Evolutionary conservation across 768 basidiomycete genomes (phyloP).

Genomic region (Amyloporia xantha): DNA sequence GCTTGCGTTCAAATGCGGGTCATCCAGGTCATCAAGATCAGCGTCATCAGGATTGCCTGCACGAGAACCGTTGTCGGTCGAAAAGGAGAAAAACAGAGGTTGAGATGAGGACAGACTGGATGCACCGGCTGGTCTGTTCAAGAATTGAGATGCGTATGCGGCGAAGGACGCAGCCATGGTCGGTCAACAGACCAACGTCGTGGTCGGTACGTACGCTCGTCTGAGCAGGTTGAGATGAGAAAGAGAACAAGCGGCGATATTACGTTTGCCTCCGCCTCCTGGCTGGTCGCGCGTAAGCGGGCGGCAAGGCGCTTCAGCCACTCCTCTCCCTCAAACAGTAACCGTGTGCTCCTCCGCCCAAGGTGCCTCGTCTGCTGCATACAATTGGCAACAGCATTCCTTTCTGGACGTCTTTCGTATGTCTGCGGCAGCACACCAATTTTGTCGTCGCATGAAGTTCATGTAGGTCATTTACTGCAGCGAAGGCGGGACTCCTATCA

Average conservation of each 20-base stretch:
- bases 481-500: no score
- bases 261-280: not conserved
- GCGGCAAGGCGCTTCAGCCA: not conserved
- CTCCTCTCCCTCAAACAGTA: not conserved
- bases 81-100: constrained; percentile 86
- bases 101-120: constrained; percentile 56
- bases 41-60: constrained; percentile 39
- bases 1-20: constrained; percentile 55
- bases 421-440: no score
- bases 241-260: not conserved
- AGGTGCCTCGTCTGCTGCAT: no score
- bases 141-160: constrained; percentile 76
- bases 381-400: no score
- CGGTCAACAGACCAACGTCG: not conserved
- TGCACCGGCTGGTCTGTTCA: constrained; percentile 47
- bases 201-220: not conserved
- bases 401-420: no score
- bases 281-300: not conserved
- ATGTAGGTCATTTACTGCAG: no score
- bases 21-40: constrained; percentile 67
- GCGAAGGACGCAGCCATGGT: constrained; percentile 66
- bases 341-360: not conserved
- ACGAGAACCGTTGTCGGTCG: constrained; percentile 64
- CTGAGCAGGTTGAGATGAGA: not conserved
- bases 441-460: no score